Evolutionary conservation across 768 basidiomycete genomes (phyloP).

Genomic region (Boletus bicolor): DNA sequence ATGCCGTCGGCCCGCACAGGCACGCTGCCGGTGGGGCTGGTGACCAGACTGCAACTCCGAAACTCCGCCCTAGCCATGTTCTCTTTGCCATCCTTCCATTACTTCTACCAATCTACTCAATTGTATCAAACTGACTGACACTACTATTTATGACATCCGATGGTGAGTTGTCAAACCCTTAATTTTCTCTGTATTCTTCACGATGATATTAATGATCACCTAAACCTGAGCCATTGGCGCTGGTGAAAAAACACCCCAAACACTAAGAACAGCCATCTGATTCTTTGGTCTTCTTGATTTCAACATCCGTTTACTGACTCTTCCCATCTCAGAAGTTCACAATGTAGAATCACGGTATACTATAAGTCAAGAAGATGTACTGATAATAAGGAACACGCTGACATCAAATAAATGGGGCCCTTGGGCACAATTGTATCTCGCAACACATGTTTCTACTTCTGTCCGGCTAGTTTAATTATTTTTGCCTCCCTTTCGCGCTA

Average conservation of each 20-base stretch:
- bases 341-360: not conserved
- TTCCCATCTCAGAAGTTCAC: constrained; percentile 3
- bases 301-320: constrained; percentile 11
- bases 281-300: not conserved
- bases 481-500: constrained; percentile 57
- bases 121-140: too few species aligned
- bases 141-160: not conserved
- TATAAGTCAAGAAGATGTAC: not conserved
- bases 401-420: not conserved
- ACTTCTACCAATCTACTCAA: too few species aligned
- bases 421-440: not conserved
- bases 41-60: not conserved
- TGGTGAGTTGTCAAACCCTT: not conserved
- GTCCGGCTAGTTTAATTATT: constrained; percentile 36
- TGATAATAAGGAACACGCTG: not conserved
- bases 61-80: not conserved
- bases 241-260: constrained; percentile 29
- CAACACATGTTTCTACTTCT: constrained; percentile 1
- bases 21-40: too few species aligned
- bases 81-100: too few species aligned
- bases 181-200: not conserved
- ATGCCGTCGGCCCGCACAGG: too few species aligned
- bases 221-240: constrained; percentile 29
- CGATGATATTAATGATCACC: constrained; percentile 26
- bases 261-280: constrained; percentile 38